These are phyloP conservation scores for Dendrocalamus latiflorus DNA, from an alignment of 202 grass and related monocot species.

Conservation along the genomic window DNA sequence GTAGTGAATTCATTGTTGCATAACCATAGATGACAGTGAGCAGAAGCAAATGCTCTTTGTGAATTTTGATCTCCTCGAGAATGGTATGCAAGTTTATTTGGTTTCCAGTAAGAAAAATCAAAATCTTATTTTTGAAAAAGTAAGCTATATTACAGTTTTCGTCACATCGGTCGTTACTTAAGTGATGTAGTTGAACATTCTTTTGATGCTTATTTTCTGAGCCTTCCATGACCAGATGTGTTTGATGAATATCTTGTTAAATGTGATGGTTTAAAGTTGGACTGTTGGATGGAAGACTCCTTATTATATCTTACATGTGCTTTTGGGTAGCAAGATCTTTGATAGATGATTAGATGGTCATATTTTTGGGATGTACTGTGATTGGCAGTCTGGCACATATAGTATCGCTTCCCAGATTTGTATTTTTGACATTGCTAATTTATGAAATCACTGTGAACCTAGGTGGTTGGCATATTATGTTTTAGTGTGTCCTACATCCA, in stretches of 20 bases:
- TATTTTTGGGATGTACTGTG: neutral
- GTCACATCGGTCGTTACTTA: neutral
- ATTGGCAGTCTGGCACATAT: neutral
- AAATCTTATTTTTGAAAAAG: neutral
- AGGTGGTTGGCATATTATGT: neutral
- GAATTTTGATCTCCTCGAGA: neutral
- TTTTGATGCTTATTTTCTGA: neutral
- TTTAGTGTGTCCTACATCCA: neutral
- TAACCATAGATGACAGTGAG: neutral
- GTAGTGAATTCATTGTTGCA: neutral
- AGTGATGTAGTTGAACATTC: neutral
- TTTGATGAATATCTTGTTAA: conserved; percentile 5
- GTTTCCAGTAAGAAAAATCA: neutral
- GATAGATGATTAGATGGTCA: neutral
- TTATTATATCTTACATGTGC: neutral
- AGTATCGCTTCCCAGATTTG: neutral
- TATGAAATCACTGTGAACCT: neutral
- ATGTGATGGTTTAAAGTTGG: neutral
- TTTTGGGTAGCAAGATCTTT: neutral
- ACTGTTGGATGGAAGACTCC: neutral
- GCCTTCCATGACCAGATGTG: neutral
- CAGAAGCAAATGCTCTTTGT: neutral
- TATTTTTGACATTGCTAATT: neutral
- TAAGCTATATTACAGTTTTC: neutral
- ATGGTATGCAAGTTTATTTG: neutral